Conservation (phyloP, 345 rosid species). For the Dimocarpus longan region DNA sequence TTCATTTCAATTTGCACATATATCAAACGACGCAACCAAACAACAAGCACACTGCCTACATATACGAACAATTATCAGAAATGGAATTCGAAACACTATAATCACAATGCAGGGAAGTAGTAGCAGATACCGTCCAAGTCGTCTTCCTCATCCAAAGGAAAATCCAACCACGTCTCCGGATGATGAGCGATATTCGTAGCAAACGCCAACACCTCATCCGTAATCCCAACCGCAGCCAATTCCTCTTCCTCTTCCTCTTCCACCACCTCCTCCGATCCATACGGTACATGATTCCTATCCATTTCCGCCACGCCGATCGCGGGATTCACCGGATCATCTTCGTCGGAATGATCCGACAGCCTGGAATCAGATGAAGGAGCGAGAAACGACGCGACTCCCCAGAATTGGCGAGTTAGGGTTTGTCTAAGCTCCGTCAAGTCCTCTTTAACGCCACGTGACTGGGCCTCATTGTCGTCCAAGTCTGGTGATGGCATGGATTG, state of each 20-base stretch:
- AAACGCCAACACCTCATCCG: slow-evolving; percentile 82
- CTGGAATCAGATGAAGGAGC: slow-evolving; percentile 48
- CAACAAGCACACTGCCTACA: neutral
- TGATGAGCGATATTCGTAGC: slow-evolving; percentile 86
- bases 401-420: slow-evolving; percentile 71
- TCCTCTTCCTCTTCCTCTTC: slow-evolving; percentile 31
- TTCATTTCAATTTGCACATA: neutral
- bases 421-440: slow-evolving; percentile 77
- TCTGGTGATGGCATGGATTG: slow-evolving; percentile 12
- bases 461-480: slow-evolving; percentile 40
- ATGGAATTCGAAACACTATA: neutral
- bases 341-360: slow-evolving; percentile 32
- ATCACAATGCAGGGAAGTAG: neutral
- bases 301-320: slow-evolving; percentile 61
- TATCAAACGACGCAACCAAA: neutral
- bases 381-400: slow-evolving; percentile 95
- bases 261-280: slow-evolving; percentile 42
- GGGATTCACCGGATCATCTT: slow-evolving; percentile 33
- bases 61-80: neutral
- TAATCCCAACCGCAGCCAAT: slow-evolving; percentile 59
- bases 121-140: slow-evolving; percentile 67
- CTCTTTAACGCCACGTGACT: slow-evolving; percentile 80
- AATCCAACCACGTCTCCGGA: slow-evolving; percentile 98
- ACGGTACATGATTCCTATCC: slow-evolving; percentile 45
- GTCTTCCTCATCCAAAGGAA: slow-evolving; percentile 85